phyloP scores from a whole-genome alignment of 164 flowering plant species.

The Vitis labrusca region DNA sequence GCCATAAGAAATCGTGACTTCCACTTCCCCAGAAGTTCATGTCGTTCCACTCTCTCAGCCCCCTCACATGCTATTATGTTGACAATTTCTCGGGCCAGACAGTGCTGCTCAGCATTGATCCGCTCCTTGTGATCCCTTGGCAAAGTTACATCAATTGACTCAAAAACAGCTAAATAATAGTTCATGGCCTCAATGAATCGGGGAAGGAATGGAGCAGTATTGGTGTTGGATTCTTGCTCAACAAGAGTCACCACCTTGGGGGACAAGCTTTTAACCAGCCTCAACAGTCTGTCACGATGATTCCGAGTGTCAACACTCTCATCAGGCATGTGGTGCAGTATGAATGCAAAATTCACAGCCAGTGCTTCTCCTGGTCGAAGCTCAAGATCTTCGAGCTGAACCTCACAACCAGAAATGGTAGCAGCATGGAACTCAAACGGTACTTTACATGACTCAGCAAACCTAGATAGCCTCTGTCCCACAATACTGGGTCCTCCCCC shows the following conservation, averaged over 20 bases:
- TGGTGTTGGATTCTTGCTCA: conserved; percentile 76
- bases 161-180: conserved; percentile 67
- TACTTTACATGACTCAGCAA: conserved; percentile 62
- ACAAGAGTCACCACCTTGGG: conserved; percentile 85
- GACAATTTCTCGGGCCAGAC: conserved; percentile 74
- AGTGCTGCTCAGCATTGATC: conserved; percentile 77
- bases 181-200: conserved; percentile 62
- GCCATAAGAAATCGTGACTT: conserved; percentile 62
- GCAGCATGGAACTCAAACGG: conserved; percentile 70
- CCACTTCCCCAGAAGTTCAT: conserved; percentile 74
- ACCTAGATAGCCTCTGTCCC: conserved; percentile 50
- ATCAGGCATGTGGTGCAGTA: conserved; percentile 81
- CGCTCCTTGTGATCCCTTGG: conserved; percentile 68
- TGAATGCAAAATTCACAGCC: conserved; percentile 69
- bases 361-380: conserved; percentile 63
- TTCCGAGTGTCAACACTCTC: conserved; percentile 68
- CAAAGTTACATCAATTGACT: conserved; percentile 65
- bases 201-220: conserved; percentile 59
- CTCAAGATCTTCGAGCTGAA: conserved; percentile 38
- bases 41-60: conserved; percentile 76
- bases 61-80: conserved; percentile 85
- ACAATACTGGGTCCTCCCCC: conserved; percentile 72
- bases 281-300: conserved; percentile 68
- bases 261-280: conserved; percentile 64
- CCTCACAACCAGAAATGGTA: conserved; percentile 40